phyloP scores from a whole-genome alignment of 2,329 filamentous ascomycete genomes.

The Epichloe hybrida region DNA sequence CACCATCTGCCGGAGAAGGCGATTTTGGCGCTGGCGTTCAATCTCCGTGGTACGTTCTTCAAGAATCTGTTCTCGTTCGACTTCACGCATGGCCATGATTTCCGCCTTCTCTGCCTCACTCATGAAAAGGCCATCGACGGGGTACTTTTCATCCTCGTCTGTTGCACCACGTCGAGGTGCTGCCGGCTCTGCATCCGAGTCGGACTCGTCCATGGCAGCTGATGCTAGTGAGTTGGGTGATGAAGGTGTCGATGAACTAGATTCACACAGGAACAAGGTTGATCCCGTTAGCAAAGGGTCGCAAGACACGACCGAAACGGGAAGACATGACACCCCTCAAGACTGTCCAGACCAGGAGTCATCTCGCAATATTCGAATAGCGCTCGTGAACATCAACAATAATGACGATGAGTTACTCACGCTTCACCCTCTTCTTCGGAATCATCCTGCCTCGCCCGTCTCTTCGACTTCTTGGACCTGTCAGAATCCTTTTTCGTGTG shows the following conservation, averaged over 20 bases:
- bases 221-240: constrained; percentile 66
- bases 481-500: constrained; percentile 19
- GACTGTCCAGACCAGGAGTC: background rate
- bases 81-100: constrained; percentile 77
- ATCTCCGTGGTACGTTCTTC: constrained; percentile 77
- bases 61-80: constrained; percentile 80
- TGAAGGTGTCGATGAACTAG: constrained; percentile 54
- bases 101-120: constrained; percentile 59
- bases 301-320: background rate
- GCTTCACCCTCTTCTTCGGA: constrained; percentile 52
- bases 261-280: background rate
- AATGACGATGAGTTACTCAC: constrained; percentile 17
- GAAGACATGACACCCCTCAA: background rate
- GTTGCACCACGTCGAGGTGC: constrained; percentile 24
- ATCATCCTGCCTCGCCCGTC: constrained; percentile 27
- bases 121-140: constrained; percentile 75
- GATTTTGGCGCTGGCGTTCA: constrained; percentile 69
- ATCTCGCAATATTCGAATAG: background rate
- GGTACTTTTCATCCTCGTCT: constrained; percentile 56
- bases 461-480: constrained; percentile 33
- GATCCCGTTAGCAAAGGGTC: constrained; percentile 4
- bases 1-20: constrained; percentile 66
- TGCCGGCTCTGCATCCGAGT: constrained; percentile 41
- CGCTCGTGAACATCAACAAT: background rate
- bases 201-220: constrained; percentile 80